Evolutionary conservation across 768 basidiomycete species (phyloP).

Genomic region (Butyriboletus loyo): DNA sequence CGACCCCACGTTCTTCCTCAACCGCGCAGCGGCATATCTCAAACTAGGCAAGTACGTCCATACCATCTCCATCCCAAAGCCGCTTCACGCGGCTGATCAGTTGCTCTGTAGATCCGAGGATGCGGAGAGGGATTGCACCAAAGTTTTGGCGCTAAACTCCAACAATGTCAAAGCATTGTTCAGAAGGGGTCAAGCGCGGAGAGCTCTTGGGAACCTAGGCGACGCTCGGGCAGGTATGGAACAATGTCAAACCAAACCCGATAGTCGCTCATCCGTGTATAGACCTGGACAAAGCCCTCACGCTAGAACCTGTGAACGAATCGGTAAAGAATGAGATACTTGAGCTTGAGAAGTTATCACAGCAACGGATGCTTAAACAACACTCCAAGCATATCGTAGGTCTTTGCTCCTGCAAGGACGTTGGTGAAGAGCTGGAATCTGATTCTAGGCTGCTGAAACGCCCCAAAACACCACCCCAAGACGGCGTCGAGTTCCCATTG

Average conservation of each 20-base stretch:
- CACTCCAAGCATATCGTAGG: conserved; percentile 33
- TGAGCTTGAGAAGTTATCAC: conserved; percentile 43
- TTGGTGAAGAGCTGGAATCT: conserved; percentile 3
- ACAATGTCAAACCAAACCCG: not conserved
- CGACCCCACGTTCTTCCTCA: conserved; percentile 80
- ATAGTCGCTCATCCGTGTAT: conserved; percentile 2
- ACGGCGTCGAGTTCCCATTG: conserved; percentile 62
- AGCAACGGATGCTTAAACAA: conserved; percentile 31
- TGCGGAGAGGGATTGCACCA: conserved; percentile 76
- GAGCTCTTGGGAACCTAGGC: conserved; percentile 47
- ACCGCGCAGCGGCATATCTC: conserved; percentile 88
- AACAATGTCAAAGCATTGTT: conserved; percentile 79
- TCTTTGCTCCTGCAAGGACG: not conserved
- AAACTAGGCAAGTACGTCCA: conserved; percentile 89
- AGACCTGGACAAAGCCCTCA: conserved; percentile 64
- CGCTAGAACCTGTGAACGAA: conserved; percentile 62
- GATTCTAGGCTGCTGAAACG: conserved; percentile 6
- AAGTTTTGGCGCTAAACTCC: conserved; percentile 50
- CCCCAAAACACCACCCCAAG: conserved; percentile 26
- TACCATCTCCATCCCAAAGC: not conserved
- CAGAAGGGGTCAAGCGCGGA: conserved; percentile 71
- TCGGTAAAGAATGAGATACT: conserved; percentile 61
- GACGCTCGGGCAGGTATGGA: conserved; percentile 60
- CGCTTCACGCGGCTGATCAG: conserved; percentile 1
- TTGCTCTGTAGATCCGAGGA: conserved; percentile 58